phyloP scores from a whole-genome alignment of 805 yeast species.

The Zygoascus ofunaensis region DNA sequence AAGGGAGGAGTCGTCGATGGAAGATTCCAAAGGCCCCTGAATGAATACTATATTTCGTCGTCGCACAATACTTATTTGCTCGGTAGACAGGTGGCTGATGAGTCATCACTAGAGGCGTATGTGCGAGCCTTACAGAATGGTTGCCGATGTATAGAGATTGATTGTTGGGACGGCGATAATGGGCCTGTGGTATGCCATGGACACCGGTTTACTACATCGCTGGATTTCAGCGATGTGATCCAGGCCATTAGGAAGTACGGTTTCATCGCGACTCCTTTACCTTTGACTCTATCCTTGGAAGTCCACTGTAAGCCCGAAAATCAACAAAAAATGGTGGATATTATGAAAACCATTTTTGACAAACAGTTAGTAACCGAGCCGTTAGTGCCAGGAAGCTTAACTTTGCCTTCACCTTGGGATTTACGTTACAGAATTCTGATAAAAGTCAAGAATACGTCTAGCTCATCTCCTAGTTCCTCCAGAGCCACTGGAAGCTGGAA shows the following conservation, averaged over 20 bases:
- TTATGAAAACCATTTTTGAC: constrained; percentile 50
- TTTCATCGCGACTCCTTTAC: constrained; percentile 78
- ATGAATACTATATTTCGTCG: constrained; percentile 81
- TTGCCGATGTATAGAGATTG: constrained; percentile 90
- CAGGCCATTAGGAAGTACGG: constrained; percentile 74
- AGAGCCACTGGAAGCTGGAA: neutral
- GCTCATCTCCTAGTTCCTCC: neutral
- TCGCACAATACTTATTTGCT: constrained; percentile 89
- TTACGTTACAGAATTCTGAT: constrained; percentile 63
- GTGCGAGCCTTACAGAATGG: constrained; percentile 82
- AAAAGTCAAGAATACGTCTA: constrained; percentile 54
- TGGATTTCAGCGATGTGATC: constrained; percentile 60
- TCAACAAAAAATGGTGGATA: constrained; percentile 50
- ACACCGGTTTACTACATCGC: constrained; percentile 64
- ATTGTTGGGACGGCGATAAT: constrained; percentile 79
- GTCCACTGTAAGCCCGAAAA: constrained; percentile 62
- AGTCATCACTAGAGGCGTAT: constrained; percentile 83
- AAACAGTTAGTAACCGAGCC: constrained; percentile 43
- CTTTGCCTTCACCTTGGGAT: constrained; percentile 64
- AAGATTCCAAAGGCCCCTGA: constrained; percentile 47
- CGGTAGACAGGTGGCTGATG: constrained; percentile 83
- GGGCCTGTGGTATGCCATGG: constrained; percentile 93
- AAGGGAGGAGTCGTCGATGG: constrained; percentile 2
- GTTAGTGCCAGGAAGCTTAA: constrained; percentile 20
- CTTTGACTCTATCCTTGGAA: constrained; percentile 79